phyloP scores from a whole-genome alignment of 2,329 filamentous ascomycete species.

The Clonostachys byssicola region DNA sequence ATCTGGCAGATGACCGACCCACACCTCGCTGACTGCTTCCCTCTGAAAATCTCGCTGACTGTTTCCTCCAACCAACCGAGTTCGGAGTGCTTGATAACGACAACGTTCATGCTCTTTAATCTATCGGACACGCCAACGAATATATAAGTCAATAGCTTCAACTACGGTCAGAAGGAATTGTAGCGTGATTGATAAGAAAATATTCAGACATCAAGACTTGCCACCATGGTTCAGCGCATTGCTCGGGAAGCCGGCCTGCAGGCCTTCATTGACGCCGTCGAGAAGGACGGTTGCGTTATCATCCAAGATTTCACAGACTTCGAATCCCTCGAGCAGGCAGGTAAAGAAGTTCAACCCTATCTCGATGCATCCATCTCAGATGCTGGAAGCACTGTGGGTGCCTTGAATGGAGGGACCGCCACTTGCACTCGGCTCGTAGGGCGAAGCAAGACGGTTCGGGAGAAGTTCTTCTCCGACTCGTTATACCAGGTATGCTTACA shows the following conservation, averaged over 20 bases:
- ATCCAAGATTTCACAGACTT: constrained; percentile 6
- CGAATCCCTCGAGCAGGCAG: constrained; percentile 4
- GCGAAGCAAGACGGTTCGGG: constrained; percentile 23
- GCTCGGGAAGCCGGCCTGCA: constrained; percentile 4
- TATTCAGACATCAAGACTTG: constrained; percentile 7
- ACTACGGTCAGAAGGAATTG: too few relatives aligned
- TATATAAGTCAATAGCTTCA: too few relatives aligned
- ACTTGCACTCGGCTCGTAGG: constrained; percentile 25
- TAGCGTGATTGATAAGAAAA: too few relatives aligned
- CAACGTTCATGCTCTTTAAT: too few relatives aligned
- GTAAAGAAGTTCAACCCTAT: constrained; percentile 6
- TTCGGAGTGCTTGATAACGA: too few relatives aligned
- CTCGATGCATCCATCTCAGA: constrained; percentile 7
- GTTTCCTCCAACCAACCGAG: too few relatives aligned
- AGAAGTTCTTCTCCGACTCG: constrained; percentile 25
- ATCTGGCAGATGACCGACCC: too few relatives aligned
- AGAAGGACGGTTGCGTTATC: constrained; percentile 8
- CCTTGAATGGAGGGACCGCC: constrained; percentile 23
- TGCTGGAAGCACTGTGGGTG: constrained; percentile 10
- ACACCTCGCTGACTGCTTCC: too few relatives aligned
- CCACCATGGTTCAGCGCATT: constrained; percentile 6
- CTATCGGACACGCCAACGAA: too few relatives aligned
- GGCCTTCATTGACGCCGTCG: constrained; percentile 6
- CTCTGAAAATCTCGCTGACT: too few relatives aligned
- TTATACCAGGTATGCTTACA: constrained; percentile 16